Percentiles rank a stretch among this genome's conserved stretches.
Conservation (phyloP, 768 basidiomycete species). For the Holtermanniella nyarrowii region DNA sequence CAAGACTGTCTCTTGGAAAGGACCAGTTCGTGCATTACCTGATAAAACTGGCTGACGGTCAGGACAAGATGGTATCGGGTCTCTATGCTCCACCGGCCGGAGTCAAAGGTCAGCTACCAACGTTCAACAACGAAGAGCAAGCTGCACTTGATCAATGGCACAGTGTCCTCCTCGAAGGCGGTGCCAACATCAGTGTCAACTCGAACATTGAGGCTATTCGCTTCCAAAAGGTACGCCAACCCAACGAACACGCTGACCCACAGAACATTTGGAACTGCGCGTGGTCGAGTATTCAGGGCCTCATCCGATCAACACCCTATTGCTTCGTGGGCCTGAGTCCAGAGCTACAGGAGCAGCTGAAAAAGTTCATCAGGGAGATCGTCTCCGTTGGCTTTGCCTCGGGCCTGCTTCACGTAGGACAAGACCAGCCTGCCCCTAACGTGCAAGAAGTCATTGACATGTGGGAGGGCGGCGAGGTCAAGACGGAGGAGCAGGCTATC, state of each 20-base stretch:
- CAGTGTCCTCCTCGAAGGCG: slow-evolving; percentile 21
- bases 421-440: not conserved
- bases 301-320: slow-evolving; percentile 20
- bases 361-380: slow-evolving; percentile 25
- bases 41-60: not conserved
- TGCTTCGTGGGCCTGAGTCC: slow-evolving; percentile 6
- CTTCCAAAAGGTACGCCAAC: slow-evolving; percentile 17
- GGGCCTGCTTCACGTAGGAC: slow-evolving; percentile 23
- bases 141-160: slow-evolving; percentile 15
- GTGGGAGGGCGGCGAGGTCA: not conserved
- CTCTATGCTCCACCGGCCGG: slow-evolving; percentile 12
- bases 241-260: not conserved
- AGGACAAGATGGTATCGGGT: slow-evolving; percentile 20
- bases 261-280: slow-evolving; percentile 35
- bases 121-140: slow-evolving; percentile 11
- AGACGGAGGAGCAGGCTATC: not conserved
- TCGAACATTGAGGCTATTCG: slow-evolving; percentile 20
- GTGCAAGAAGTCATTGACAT: not conserved
- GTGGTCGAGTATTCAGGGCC: slow-evolving; percentile 28
- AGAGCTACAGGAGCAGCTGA: slow-evolving; percentile 8
- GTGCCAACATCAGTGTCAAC: slow-evolving; percentile 11
- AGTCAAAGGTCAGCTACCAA: slow-evolving; percentile 1
- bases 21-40: slow-evolving; percentile 10
- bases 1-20: slow-evolving; percentile 21
- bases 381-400: slow-evolving; percentile 26